Conservation (phyloP, 2,329 filamentous ascomycete genomes). For the Aspergillus oerlinghausenensis region DNA sequence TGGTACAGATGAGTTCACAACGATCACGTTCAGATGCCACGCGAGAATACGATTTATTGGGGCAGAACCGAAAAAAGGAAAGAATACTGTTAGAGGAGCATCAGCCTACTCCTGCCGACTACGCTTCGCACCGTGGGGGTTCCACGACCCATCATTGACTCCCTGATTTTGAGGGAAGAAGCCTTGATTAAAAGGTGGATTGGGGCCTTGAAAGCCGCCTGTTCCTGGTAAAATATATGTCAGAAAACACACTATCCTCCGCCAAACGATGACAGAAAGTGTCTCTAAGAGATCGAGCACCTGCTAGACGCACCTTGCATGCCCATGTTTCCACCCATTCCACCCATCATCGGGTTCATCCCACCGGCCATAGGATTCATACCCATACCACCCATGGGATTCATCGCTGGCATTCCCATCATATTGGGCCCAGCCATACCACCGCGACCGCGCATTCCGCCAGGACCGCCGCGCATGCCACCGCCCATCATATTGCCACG, state of each 20-base stretch:
- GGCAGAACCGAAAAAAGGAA: constrained; percentile 2
- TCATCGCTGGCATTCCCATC: constrained; percentile 51
- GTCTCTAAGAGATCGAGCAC: not conserved
- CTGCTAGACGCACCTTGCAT: constrained; percentile 43
- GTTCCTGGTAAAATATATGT: constrained; percentile 28
- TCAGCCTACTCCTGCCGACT: constrained; percentile 62
- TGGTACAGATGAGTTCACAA: constrained; percentile 8
- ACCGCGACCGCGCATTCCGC: constrained; percentile 56
- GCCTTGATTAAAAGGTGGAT: constrained; percentile 66
- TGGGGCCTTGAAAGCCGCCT: constrained; percentile 63
- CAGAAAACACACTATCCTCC: constrained; percentile 9
- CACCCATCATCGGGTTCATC: constrained; percentile 57
- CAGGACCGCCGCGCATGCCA: constrained; percentile 51
- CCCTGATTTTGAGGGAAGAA: constrained; percentile 60
- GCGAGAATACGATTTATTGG: constrained; percentile 4
- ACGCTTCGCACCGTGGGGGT: constrained; percentile 76
- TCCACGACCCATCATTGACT: constrained; percentile 62
- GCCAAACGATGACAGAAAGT: not conserved
- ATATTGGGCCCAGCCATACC: constrained; percentile 55
- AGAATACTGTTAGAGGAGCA: not conserved
- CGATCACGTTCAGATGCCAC: constrained; percentile 4
- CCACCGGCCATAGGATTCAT: constrained; percentile 52
- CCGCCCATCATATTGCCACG: constrained; percentile 53
- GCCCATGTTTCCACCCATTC: constrained; percentile 44
- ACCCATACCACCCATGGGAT: constrained; percentile 48